Percentiles rank a stretch among this genome's conserved stretches.
Evolutionary conservation across 495 filamentous ascomycete species (phyloP).

Genomic region (Cercophora sp.): DNA sequence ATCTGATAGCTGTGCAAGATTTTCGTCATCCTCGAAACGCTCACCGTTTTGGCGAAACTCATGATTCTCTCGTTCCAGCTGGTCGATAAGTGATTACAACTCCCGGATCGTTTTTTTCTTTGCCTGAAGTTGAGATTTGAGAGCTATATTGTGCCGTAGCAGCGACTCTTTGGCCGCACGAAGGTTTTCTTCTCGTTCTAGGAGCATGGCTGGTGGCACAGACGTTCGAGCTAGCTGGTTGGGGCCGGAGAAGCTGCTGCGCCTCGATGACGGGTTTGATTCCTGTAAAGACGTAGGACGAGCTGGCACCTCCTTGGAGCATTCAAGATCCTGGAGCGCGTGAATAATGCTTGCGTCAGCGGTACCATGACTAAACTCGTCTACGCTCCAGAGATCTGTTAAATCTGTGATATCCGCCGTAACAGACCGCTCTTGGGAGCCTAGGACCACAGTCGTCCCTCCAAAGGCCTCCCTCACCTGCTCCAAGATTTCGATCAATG

Average conservation of each 20-base stretch:
- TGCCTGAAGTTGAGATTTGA: not conserved
- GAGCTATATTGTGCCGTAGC: too few relatives aligned
- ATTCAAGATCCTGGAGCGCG: too few relatives aligned
- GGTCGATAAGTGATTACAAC: not conserved
- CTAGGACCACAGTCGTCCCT: not conserved
- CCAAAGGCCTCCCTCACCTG: not conserved
- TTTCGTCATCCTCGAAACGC: not conserved
- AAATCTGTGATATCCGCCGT: not conserved
- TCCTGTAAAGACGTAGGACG: too few relatives aligned
- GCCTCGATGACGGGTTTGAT: not conserved
- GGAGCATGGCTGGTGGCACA: too few relatives aligned
- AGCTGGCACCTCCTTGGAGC: too few relatives aligned
- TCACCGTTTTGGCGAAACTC: not conserved
- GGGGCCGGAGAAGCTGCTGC: too few relatives aligned
- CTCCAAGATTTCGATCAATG: not conserved
- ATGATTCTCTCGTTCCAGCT: not conserved
- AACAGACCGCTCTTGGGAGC: not conserved
- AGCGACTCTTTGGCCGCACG: not conserved
- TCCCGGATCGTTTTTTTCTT: not conserved
- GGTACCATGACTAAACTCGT: not conserved
- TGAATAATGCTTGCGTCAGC: not conserved
- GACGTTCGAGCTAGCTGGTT: too few relatives aligned
- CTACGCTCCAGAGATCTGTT: not conserved
- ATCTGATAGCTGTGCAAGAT: not conserved
- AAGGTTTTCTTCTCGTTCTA: not conserved